Evolutionary conservation across 202 grass and related monocot species (phyloP).

Genomic region (Alloteropsis angusta): DNA sequence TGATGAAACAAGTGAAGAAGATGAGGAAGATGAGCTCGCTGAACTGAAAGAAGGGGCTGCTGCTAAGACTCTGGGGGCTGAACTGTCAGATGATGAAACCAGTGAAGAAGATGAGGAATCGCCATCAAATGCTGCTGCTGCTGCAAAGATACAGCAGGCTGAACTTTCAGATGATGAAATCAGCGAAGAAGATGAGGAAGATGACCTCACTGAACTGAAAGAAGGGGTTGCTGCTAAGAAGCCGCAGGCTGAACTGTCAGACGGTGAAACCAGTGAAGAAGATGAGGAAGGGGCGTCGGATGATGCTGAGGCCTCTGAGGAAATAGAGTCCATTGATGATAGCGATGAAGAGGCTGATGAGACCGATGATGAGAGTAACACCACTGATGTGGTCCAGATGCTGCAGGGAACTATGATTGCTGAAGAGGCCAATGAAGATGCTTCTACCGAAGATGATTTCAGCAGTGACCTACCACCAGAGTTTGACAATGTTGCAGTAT

Average conservation of each 20-base stretch:
- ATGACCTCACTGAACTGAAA: not conserved
- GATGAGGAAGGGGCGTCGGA: slow-evolving; percentile 1
- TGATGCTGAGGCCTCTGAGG: slow-evolving; percentile 14
- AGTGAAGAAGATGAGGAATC: slow-evolving; percentile 1
- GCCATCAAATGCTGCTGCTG: too few species aligned
- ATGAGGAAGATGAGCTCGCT: not conserved
- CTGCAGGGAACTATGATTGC: not conserved
- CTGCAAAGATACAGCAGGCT: not conserved
- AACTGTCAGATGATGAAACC: not conserved
- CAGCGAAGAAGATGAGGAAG: not conserved
- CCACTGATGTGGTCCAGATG: not conserved
- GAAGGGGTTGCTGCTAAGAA: not conserved
- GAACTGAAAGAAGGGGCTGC: not conserved
- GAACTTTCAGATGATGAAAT: not conserved
- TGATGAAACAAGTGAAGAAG: not conserved
- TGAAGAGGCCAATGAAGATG: not conserved
- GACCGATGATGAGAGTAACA: not conserved
- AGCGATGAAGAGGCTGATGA: not conserved
- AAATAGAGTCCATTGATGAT: not conserved
- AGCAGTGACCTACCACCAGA: slow-evolving; percentile 19
- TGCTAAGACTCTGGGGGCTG: not conserved
- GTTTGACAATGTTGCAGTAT: not conserved
- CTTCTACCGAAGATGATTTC: slow-evolving; percentile 27
- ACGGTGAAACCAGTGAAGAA: not conserved
- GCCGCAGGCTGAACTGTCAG: not conserved